Base-by-base conservation (phyloP, 768 basidiomycete genomes). In the Vishniacozyma victoriae region DNA sequence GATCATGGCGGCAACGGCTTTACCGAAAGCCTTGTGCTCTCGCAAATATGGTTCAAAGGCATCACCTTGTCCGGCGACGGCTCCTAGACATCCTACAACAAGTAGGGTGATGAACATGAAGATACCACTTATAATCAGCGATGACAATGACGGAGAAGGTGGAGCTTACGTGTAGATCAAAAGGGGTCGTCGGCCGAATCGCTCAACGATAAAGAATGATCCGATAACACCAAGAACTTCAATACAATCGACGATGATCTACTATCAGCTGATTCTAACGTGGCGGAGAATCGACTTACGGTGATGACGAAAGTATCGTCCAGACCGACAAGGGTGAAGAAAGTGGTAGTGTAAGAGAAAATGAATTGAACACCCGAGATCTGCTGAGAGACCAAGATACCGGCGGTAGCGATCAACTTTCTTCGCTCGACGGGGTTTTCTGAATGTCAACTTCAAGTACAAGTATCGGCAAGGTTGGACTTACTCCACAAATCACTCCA, bases 291-390 rank as follows among this genome's bases (percentile, higher is more conserved):
- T 12, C 2, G 4, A 55, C 57, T 48, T 41, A 59, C 57, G 46
- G 64, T 67, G 41, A 62, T 62, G 37, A 60, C 44, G 48, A 67
- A 67, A 12, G 64, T 53, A 42, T 67, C 59, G 18, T 52, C 41
- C n/a, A 62, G 46, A 15, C 64, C 64, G 44, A 62, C 61, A 40
- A 60, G 61, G 35, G 48, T 42, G 50, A 67, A 62, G 52, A 67
- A 67, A 14, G 60, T 62, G 18, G 52, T 55, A 19, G 52, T 52
- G 49, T 55, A 53, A 16, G 47, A 48, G 39, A 53, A 53, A 50
- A 72, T 66, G 62, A 72, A 72, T 48, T 72, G 69, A 14, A 69
- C 68, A 37, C 68, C 68, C 4, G 57, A 59, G 46, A 72, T 72
- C 39, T 70, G 69, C 42, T 70, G 68, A 43, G 68, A 67, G 29